phyloP scores from a whole-genome alignment of 2,329 filamentous ascomycete genomes.

The Pseudohalonectria lignicola region DNA sequence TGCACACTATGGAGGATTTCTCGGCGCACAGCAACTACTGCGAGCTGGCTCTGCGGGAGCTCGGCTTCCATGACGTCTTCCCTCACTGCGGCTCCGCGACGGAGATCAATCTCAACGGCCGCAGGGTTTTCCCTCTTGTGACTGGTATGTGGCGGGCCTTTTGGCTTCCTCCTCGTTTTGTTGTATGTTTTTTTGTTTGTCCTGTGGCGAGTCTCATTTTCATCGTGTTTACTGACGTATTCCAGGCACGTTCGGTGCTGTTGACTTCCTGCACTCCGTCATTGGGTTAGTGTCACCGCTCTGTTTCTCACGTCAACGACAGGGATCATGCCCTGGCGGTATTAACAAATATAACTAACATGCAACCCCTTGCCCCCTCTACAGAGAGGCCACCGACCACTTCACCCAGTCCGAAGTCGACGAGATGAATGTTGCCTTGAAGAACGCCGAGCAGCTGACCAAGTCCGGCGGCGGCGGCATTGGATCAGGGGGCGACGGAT shows the following conservation, averaged over 20 bases:
- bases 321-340: no score
- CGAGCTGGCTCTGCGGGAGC: conserved; percentile 64
- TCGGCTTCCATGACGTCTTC: conserved; percentile 59
- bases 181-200: no score
- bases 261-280: conserved; percentile 76
- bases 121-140: conserved; percentile 61
- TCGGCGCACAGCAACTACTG: conserved; percentile 77
- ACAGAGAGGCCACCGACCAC: conserved; percentile 63
- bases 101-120: conserved; percentile 55
- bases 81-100: conserved; percentile 59
- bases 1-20: conserved; percentile 72
- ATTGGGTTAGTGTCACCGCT: conserved; percentile 22
- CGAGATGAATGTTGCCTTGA: conserved; percentile 64
- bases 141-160: conserved; percentile 45
- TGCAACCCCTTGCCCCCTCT: no score
- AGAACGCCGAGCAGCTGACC: conserved; percentile 48
- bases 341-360: no score
- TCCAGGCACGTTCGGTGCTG: conserved; percentile 57
- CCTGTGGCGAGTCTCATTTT: no score
- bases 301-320: neutral
- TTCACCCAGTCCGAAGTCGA: conserved; percentile 80
- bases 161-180: no score
- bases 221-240: no score
- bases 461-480: conserved; percentile 17
- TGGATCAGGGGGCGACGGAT: conserved; percentile 8